Conservation (phyloP, 2,329 filamentous ascomycete genomes). For the Clonostachys solani region DNA sequence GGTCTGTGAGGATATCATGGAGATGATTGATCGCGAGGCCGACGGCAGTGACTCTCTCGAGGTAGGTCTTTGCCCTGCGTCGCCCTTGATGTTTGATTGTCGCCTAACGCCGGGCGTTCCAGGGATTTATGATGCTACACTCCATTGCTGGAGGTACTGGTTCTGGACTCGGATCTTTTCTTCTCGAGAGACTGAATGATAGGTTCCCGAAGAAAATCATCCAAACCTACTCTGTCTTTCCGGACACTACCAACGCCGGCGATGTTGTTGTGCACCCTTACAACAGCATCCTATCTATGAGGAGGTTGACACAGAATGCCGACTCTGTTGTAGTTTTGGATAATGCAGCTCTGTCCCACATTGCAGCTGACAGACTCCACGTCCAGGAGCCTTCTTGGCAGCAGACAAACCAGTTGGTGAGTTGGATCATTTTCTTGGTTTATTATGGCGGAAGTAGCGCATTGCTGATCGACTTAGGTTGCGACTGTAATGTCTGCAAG, state of each 20-base stretch:
- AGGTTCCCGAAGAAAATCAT: constrained; percentile 98
- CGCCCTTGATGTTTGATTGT: not conserved
- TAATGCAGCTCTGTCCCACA: constrained; percentile 89
- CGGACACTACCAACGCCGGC: constrained; percentile 79
- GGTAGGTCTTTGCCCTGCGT: constrained; percentile 34
- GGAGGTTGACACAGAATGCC: constrained; percentile 88
- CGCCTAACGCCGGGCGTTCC: not conserved
- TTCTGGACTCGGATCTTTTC: constrained; percentile 90
- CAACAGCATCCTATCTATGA: constrained; percentile 91
- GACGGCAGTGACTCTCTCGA: constrained; percentile 97
- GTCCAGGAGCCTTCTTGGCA: constrained; percentile 94
- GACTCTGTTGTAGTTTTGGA: constrained; percentile 97
- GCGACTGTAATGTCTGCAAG: constrained; percentile 98
- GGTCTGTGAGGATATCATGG: constrained; percentile 95
- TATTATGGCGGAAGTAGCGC: not conserved
- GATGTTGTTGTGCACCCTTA: constrained; percentile 98
- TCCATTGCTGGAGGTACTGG: constrained; percentile 97
- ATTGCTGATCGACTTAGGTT: constrained; percentile 41
- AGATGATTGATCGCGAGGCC: constrained; percentile 98
- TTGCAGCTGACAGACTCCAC: constrained; percentile 90
- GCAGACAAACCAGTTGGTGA: constrained; percentile 91
- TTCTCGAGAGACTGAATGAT: constrained; percentile 94
- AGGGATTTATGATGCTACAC: constrained; percentile 98
- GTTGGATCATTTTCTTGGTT: constrained; percentile 10
- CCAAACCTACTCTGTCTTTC: constrained; percentile 98